Evolutionary conservation across 768 basidiomycete genomes (phyloP), one percentile per base, ranked within the genome.

Genomic region (Leccinum aurantiacum): DNA sequence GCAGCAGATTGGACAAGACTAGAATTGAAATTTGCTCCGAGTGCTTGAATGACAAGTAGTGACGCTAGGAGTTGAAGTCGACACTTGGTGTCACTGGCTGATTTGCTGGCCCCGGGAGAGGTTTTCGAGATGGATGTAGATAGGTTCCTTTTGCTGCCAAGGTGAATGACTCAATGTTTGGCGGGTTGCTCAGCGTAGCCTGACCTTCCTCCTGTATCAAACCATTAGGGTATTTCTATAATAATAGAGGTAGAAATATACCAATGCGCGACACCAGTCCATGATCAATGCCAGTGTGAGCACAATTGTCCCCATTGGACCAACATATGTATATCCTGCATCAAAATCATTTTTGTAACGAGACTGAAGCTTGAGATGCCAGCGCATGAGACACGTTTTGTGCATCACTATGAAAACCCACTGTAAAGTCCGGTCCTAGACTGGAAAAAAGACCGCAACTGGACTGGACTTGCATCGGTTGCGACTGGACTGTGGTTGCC

Each of bases 211-310:
- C 55, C 65, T 61, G 5, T 31, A 52, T 44, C 17, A 46, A 10
- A 4, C 4, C 13, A 15, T 53, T 50, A 10, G n/a, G 2, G 15
- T 46, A 15, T 44, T 25, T 47, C 2, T 14, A 38, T 6, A 54
- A 56, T n/a, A 29, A 11, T n/a, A 11, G 25, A 41, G 29, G 17
- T 11, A 10, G 19, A n/a, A 19, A 58, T 52, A 9, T 53, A 59
- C 54, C 6, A 66, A 11, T 3, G 44, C 47, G 57, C 2, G 33
- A 15, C 54, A 53, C 57, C 60, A 66, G 35, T 66, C 63, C 2
- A 54, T 11, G 29, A 66, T 53, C 64, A 66, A 60, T 2, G 35
- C 46, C 0, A 14, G 57, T 1, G 24, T 62, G 14, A 65, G 47
- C 0, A 29, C 0, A 22, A 65, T 4, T 14, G 49, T 1, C 1